Conservation (phyloP, 2,329 filamentous ascomycete species). For the Mycosphaerella sp. region DNA sequence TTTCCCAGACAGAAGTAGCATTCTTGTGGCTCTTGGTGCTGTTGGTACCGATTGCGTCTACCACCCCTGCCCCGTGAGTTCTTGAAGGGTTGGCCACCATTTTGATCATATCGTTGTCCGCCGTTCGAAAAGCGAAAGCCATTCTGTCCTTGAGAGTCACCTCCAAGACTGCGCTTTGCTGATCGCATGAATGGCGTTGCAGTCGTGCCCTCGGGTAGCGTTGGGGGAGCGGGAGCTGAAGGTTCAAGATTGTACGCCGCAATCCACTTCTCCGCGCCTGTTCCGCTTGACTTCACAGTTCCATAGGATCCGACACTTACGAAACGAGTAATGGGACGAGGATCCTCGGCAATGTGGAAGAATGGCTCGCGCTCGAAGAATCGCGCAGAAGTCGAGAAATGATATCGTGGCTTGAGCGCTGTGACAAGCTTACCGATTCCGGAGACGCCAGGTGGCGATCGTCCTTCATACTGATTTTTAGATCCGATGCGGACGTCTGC, state of each 20-base stretch:
- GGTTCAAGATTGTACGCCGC: constrained; percentile 59
- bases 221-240: constrained; percentile 53
- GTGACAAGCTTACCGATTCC: constrained; percentile 70
- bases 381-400: constrained; percentile 66
- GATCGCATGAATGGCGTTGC: constrained; percentile 62
- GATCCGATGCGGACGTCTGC: constrained; percentile 52
- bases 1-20: constrained; percentile 98
- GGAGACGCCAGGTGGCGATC: constrained; percentile 33
- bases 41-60: background rate
- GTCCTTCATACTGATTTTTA: constrained; percentile 33
- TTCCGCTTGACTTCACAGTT: constrained; percentile 43
- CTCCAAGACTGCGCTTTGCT: constrained; percentile 47
- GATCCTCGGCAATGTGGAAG: constrained; percentile 52
- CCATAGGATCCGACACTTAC: constrained; percentile 77
- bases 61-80: background rate
- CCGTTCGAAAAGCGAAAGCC: constrained; percentile 49
- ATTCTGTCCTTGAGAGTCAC: constrained; percentile 31
- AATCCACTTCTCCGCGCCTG: constrained; percentile 61
- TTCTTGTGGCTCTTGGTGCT: constrained; percentile 47
- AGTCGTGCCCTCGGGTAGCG: constrained; percentile 65
- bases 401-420: constrained; percentile 81
- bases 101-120: constrained; percentile 27
- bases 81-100: constrained; percentile 12
- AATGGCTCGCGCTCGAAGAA: constrained; percentile 94
- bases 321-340: constrained; percentile 69